A percentile compares a stretch with the other conserved stretches of the same genome.
Conservation (phyloP, 2,329 filamentous ascomycete species). For the Hymenoscyphus infarciens region DNA sequence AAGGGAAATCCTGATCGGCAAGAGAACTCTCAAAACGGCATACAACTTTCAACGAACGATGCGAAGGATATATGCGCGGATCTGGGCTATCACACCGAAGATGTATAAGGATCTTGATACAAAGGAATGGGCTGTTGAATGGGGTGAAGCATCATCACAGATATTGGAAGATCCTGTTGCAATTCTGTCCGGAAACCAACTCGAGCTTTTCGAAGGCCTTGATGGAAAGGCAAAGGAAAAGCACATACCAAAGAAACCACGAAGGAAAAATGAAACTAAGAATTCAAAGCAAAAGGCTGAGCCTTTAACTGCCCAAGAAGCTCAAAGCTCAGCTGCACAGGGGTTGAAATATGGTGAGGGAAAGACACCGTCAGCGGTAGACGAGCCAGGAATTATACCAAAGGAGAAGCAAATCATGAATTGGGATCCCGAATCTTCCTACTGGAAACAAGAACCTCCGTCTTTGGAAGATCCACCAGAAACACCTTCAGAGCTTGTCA, state of each 20-base stretch:
- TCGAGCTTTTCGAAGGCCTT: background rate
- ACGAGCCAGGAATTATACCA: no score
- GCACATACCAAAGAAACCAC: no score
- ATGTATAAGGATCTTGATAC: conserved; percentile 36
- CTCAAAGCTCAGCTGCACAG: background rate
- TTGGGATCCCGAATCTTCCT: background rate
- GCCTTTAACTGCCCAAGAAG: background rate
- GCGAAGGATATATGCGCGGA: conserved; percentile 45
- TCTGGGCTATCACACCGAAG: conserved; percentile 44
- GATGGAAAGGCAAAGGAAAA: background rate
- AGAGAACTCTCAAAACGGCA: background rate
- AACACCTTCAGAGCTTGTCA: background rate
- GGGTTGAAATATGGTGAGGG: no score
- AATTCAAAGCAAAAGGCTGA: background rate
- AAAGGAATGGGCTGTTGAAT: conserved; percentile 40
- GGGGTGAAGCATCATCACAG: conserved; percentile 40
- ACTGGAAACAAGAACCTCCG: background rate
- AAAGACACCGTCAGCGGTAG: no score
- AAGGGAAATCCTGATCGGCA: background rate
- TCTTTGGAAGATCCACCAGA: background rate
- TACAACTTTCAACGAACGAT: conserved; percentile 37
- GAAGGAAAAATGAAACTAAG: background rate
- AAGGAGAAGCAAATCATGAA: no score
- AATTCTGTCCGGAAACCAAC: background rate
- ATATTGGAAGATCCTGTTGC: background rate